Evolutionary conservation across 2,329 filamentous ascomycete genomes (phyloP).

Genomic region (Magnaporthiopsis incrustans): DNA sequence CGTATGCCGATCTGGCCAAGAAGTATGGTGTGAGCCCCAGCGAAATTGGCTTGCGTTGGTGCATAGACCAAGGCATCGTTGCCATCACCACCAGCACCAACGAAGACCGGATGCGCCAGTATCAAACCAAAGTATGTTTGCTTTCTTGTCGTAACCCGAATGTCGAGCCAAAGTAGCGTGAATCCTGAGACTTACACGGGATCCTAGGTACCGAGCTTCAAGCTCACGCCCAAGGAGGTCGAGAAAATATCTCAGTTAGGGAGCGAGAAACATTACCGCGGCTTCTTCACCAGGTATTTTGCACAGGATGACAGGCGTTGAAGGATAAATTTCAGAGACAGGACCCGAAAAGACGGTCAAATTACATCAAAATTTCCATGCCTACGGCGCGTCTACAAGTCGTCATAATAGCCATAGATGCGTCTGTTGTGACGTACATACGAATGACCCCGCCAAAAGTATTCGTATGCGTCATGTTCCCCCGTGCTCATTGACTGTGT

Average conservation of each 20-base stretch:
- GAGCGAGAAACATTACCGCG: constrained; percentile 51
- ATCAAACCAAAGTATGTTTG: constrained; percentile 31
- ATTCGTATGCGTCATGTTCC: too few relatives aligned
- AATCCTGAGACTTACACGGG: neutral
- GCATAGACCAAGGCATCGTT: constrained; percentile 50
- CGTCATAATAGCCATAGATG: too few relatives aligned
- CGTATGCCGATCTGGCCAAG: constrained; percentile 40
- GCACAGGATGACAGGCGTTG: constrained; percentile 36
- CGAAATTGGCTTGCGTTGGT: constrained; percentile 52
- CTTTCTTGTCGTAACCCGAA: neutral
- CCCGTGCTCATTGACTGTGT: too few relatives aligned
- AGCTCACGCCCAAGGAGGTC: constrained; percentile 52
- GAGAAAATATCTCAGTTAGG: constrained; percentile 47
- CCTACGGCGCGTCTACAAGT: too few relatives aligned
- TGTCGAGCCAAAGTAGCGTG: too few relatives aligned
- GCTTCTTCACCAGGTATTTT: constrained; percentile 49
- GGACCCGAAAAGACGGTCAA: neutral
- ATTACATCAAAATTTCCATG: neutral
- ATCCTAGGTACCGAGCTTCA: constrained; percentile 40
- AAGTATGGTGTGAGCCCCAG: constrained; percentile 52
- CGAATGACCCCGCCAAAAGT: too few relatives aligned
- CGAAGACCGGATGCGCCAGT: constrained; percentile 48
- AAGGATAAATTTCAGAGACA: neutral
- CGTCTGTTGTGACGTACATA: too few relatives aligned
- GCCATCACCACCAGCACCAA: constrained; percentile 53